A percentile compares a stretch with the other conserved stretches of the same genome.
Conservation (phyloP, 225 moss, liverwort and hornwort genomes). For the Marchantia paleacea region DNA sequence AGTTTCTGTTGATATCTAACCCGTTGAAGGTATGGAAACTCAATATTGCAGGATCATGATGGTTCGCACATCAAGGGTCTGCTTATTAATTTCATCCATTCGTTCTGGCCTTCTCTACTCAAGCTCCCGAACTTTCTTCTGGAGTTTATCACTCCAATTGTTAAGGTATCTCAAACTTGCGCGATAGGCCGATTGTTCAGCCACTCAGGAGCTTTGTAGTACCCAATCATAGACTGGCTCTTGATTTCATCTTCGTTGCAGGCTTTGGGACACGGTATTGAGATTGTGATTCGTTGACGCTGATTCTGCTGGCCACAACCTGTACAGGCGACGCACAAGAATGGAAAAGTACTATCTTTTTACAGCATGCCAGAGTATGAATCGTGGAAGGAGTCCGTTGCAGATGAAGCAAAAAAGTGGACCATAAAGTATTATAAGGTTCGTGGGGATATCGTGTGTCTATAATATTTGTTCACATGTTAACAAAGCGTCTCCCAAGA, state of each 20-base stretch:
- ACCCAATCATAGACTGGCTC: too few relatives aligned
- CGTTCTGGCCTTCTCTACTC: conserved; percentile 94
- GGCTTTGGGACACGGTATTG: not conserved
- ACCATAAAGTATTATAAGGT: conserved; percentile 99
- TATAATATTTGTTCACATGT: not conserved
- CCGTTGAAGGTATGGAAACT: not conserved
- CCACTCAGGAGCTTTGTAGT: too few relatives aligned
- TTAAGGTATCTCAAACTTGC: conserved; percentile 55
- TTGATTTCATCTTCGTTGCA: too few relatives aligned
- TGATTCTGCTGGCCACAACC: not conserved
- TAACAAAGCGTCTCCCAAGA: too few relatives aligned
- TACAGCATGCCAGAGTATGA: conserved; percentile 98
- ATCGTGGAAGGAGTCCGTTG: conserved; percentile 70
- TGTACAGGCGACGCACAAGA: conserved; percentile 68
- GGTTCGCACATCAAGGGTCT: conserved; percentile 98
- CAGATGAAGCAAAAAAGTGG: conserved; percentile 85
- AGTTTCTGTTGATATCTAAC: not conserved
- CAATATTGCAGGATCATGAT: conserved; percentile 73
- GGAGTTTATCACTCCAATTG: conserved; percentile 97
- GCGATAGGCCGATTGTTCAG: not conserved
- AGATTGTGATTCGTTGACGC: not conserved
- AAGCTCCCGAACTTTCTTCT: conserved; percentile 75
- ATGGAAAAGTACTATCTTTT: conserved; percentile 57
- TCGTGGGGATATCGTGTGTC: conserved; percentile 14
- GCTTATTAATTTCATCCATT: conserved; percentile 92